These are phyloP conservation scores for Cutaneotrichosporon daszewskae DNA, from an alignment of 1,284 basidiomycete species.

Conservation along the genomic window DNA sequence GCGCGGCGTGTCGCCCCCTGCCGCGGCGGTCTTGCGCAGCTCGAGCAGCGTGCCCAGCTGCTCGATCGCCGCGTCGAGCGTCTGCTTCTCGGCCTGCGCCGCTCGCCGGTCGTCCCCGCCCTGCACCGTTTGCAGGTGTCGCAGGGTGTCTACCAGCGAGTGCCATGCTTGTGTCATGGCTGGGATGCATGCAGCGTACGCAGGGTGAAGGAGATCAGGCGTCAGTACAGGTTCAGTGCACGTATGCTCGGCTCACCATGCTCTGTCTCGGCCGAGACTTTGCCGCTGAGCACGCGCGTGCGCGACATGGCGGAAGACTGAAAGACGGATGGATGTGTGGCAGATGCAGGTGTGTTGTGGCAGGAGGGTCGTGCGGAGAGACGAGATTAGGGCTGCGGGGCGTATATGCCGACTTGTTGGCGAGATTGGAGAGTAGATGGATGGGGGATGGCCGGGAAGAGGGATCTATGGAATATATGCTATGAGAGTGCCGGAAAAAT, in stretches of 20 bases:
- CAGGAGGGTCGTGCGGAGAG: too few relatives aligned
- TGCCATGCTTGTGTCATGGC: conserved; percentile 39
- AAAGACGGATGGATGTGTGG: too few relatives aligned
- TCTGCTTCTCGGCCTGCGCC: conserved; percentile 22
- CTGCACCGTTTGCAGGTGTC: conserved; percentile 17
- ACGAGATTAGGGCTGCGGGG: too few relatives aligned
- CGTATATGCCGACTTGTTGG: too few relatives aligned
- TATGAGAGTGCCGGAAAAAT: too few relatives aligned
- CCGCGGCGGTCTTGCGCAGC: conserved; percentile 8
- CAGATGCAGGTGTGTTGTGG: too few relatives aligned
- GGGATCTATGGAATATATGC: too few relatives aligned
- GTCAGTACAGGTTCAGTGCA: background rate
- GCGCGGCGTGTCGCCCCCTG: conserved; percentile 7
- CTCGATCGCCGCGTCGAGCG: conserved; percentile 36
- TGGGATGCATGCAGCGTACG: conserved; percentile 1
- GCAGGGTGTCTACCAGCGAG: conserved; percentile 36
- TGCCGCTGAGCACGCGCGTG: conserved; percentile 7
- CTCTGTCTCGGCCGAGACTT: conserved; percentile 13
- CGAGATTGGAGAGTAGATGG: too few relatives aligned
- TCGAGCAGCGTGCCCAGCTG: conserved; percentile 32
- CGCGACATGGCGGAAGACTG: conserved; percentile 12
- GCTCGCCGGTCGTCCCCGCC: conserved; percentile 13
- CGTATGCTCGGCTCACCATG: conserved; percentile 14
- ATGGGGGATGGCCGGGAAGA: too few relatives aligned
- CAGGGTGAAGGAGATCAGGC: background rate